Conservation (phyloP, 1,139 yeast species). For the Diutina rugosa region DNA sequence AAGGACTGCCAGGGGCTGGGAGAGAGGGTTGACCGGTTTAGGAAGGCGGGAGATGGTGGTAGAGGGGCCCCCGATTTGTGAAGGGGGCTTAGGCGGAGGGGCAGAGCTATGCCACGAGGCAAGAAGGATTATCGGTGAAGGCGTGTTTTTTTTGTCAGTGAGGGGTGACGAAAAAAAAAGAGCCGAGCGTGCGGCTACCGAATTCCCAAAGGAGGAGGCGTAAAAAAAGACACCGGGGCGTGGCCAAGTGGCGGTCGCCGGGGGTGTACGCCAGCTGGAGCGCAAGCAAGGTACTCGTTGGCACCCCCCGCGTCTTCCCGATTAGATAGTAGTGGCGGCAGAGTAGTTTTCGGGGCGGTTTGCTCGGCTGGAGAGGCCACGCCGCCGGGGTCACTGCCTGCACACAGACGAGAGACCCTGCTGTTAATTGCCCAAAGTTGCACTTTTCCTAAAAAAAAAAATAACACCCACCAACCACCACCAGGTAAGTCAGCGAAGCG, state of each 20-base stretch:
- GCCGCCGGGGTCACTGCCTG: neutral
- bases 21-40: no score
- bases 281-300: neutral
- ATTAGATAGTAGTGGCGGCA: neutral
- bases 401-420: neutral
- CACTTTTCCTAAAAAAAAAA: slow-evolving; percentile 1
- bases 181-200: neutral
- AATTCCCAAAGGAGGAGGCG: neutral
- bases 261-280: neutral
- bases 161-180: neutral
- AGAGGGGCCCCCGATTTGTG: no score
- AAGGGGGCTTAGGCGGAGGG: no score
- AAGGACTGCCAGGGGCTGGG: no score
- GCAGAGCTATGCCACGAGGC: no score
- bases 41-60: no score
- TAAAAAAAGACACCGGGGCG: neutral
- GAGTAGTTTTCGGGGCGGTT: neutral
- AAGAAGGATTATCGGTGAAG: no score
- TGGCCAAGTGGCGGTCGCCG: neutral
- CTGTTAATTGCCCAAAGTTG: slow-evolving; percentile 1
- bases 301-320: neutral
- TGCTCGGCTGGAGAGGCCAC: neutral
- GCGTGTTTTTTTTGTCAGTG: neutral
- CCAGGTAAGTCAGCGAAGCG: neutral
- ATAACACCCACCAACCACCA: neutral